Percentiles rank a stretch among this genome's conserved stretches.
Evolutionary conservation across 1,139 yeast species (phyloP).

Genomic region (Arxiozyma heterogenica): DNA sequence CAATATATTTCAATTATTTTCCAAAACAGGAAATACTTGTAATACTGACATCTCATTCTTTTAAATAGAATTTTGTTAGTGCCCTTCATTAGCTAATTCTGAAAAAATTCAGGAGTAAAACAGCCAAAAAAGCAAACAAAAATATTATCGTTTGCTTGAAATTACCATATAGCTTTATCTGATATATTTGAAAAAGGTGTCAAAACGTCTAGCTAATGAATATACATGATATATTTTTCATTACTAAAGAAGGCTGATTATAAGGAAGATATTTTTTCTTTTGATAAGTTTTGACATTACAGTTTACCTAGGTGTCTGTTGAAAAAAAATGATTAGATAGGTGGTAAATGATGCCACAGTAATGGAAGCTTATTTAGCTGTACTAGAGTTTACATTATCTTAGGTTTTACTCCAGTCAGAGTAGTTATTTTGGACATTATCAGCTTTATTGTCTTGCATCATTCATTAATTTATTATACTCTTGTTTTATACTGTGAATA

Average conservation of each 20-base stretch:
- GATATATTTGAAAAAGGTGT: too few species aligned
- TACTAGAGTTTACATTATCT: too few species aligned
- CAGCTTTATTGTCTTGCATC: neutral
- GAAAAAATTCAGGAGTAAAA: neutral
- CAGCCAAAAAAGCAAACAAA: neutral
- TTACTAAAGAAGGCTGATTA: neutral
- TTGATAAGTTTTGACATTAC: neutral
- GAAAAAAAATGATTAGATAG: neutral
- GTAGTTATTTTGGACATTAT: neutral
- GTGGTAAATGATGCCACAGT: too few species aligned
- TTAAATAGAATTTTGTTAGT: neutral
- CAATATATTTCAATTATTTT: neutral
- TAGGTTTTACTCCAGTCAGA: neutral
- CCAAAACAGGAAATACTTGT: neutral
- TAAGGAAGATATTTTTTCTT: neutral
- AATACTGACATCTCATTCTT: neutral
- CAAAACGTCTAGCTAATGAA: neutral
- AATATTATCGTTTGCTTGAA: too few species aligned
- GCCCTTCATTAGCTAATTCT: neutral
- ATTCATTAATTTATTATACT: neutral
- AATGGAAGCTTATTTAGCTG: neutral
- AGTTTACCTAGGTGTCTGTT: neutral
- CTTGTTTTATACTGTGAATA: neutral
- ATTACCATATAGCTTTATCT: too few species aligned
- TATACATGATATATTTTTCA: neutral